These are phyloP conservation scores for Claviceps digitariae DNA, from an alignment of 2,329 filamentous ascomycete genomes.

Conservation along the genomic window DNA sequence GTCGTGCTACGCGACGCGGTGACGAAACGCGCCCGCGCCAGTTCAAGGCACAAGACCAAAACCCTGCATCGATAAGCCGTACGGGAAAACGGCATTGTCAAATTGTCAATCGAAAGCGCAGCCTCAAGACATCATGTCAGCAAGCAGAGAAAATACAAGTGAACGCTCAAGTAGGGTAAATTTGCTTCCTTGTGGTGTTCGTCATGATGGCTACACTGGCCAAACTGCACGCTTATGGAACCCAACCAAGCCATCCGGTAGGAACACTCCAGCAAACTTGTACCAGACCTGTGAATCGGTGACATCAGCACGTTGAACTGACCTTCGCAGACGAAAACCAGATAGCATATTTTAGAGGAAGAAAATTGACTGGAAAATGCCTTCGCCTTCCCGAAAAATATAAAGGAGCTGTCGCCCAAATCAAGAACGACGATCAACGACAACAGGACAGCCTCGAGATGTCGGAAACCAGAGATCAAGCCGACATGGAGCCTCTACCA, in stretches of 20 bases:
- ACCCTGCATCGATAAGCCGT: background rate
- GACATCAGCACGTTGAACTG: background rate
- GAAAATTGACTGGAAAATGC: slow-evolving; percentile 57
- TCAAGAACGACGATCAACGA: slow-evolving; percentile 23
- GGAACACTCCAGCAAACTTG: slow-evolving; percentile 10
- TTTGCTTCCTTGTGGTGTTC: slow-evolving; percentile 66
- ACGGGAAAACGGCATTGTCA: background rate
- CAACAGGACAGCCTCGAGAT: slow-evolving; percentile 14
- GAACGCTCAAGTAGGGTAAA: slow-evolving; percentile 42
- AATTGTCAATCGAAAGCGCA: background rate
- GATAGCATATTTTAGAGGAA: slow-evolving; percentile 62
- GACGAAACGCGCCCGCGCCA: background rate
- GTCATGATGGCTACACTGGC: slow-evolving; percentile 62
- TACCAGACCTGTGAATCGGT: background rate
- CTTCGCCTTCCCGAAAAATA: slow-evolving; percentile 60
- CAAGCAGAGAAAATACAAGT: slow-evolving; percentile 16
- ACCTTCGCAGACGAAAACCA: slow-evolving; percentile 31
- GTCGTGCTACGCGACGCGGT: background rate
- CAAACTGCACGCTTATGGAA: slow-evolving; percentile 56
- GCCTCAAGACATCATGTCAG: slow-evolving; percentile 25
- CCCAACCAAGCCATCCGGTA: slow-evolving; percentile 35
- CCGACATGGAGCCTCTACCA: slow-evolving; percentile 14
- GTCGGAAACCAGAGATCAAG: slow-evolving; percentile 17
- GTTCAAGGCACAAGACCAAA: background rate
- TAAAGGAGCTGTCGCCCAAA: slow-evolving; percentile 43